These are phyloP conservation scores for Eucalyptus regnans DNA, from an alignment of 345 rosid genomes.

Conservation along the genomic window DNA sequence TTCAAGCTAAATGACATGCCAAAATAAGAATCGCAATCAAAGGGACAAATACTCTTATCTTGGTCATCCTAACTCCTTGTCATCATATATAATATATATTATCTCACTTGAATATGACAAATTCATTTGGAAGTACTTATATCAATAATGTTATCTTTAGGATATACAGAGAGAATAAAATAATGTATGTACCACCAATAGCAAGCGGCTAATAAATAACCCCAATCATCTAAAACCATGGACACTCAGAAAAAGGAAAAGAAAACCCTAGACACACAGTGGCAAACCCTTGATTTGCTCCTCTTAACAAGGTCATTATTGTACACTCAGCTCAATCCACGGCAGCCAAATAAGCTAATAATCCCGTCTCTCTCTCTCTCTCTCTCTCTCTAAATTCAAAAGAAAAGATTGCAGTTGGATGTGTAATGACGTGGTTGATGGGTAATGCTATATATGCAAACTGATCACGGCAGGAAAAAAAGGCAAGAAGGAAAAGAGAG, in stretches of 20 bases:
- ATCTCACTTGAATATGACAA: not conserved
- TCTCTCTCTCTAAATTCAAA: not conserved
- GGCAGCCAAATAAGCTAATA: not conserved
- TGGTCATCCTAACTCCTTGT: not conserved
- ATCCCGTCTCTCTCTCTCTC: not conserved
- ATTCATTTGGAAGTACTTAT: not conserved
- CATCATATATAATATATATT: not conserved
- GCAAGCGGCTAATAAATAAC: not conserved
- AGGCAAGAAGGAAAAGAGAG: not conserved
- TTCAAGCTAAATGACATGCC: not conserved
- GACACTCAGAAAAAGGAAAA: not conserved
- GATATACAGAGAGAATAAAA: not conserved
- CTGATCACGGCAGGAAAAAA: not conserved
- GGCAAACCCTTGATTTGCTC: not conserved
- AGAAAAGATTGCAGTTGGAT: not conserved
- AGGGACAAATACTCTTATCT: not conserved
- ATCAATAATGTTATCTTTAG: not conserved
- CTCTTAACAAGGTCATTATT: not conserved
- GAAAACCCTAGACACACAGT: not conserved
- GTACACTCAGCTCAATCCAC: not conserved
- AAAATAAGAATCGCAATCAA: not conserved
- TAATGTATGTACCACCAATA: not conserved
- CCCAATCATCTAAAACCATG: not conserved
- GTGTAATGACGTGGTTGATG: not conserved
- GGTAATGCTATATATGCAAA: not conserved